Conservation (phyloP, 1,139 yeast genomes). For the Chernovozyma aurita region DNA sequence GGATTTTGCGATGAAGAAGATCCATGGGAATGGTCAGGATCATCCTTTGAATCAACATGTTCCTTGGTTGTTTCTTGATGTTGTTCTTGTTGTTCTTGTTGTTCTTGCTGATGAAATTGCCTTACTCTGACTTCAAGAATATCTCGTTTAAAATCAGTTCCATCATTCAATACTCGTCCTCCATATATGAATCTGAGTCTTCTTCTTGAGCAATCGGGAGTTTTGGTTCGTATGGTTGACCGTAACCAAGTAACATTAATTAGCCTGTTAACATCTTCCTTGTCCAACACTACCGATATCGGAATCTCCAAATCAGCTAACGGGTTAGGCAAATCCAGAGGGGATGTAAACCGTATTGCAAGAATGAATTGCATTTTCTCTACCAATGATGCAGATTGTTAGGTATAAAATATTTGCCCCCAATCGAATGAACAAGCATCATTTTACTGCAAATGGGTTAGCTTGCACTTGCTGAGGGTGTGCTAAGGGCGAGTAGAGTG, state of each 20-base stretch:
- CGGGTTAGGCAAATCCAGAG: slow-evolving; percentile 18
- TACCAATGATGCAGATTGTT: too few species aligned
- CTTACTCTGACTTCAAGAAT: slow-evolving; percentile 30
- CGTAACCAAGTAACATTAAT: slow-evolving; percentile 30
- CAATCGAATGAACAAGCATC: too few species aligned
- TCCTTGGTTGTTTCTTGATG: slow-evolving; percentile 12
- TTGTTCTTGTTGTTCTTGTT: slow-evolving; percentile 6
- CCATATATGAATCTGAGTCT: slow-evolving; percentile 69
- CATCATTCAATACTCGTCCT: slow-evolving; percentile 66
- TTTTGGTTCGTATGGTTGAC: slow-evolving; percentile 24
- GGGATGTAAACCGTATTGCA: slow-evolving; percentile 30
- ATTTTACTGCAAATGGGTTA: too few species aligned
- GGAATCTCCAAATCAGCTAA: slow-evolving; percentile 29
- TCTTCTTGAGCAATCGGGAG: slow-evolving; percentile 29
- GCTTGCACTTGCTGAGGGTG: too few species aligned
- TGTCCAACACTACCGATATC: slow-evolving; percentile 23
- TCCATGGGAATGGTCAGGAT: not conserved
- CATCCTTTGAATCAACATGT: not conserved
- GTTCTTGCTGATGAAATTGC: slow-evolving; percentile 8
- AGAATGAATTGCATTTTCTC: slow-evolving; percentile 8
- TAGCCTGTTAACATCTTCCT: slow-evolving; percentile 29
- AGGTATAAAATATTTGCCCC: too few species aligned
- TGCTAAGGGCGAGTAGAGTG: too few species aligned
- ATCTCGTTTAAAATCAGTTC: slow-evolving; percentile 52
- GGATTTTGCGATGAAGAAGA: not conserved